phyloP scores from a whole-genome alignment of 768 basidiomycete genomes.

The Hortiboletus flavorubellus region DNA sequence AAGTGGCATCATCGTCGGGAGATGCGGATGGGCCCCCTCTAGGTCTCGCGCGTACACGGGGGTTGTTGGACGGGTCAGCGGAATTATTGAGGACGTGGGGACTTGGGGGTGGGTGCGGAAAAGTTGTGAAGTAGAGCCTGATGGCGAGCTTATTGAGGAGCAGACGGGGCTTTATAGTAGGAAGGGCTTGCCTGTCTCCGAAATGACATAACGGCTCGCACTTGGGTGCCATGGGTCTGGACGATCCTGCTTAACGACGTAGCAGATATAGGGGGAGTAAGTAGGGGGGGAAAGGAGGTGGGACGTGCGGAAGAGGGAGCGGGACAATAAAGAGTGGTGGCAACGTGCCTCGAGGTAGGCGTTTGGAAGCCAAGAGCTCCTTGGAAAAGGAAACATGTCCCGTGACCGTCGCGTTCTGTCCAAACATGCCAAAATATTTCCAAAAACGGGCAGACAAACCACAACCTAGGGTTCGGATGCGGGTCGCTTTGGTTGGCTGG shows the following conservation, averaged over 20 bases:
- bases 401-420: constrained; percentile 36
- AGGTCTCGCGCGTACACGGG: constrained; percentile 59
- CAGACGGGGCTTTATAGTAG: constrained; percentile 4
- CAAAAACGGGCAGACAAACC: constrained; percentile 15
- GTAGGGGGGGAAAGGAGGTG: not conserved
- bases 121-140: constrained; percentile 89
- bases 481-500: not conserved
- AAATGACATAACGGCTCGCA: constrained; percentile 82
- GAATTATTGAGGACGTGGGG: constrained; percentile 63
- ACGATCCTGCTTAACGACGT: not conserved
- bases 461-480: constrained; percentile 16
- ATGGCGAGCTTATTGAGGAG: not conserved
- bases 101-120: constrained; percentile 68
- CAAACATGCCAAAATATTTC: constrained; percentile 24
- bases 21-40: constrained; percentile 59
- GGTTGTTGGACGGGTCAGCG: constrained; percentile 49
- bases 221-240: constrained; percentile 36
- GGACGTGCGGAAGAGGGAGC: constrained; percentile 11
- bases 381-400: constrained; percentile 34
- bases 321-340: constrained; percentile 24
- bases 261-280: constrained; percentile 5
- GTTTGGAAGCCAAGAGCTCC: constrained; percentile 21
- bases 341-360: constrained; percentile 30
- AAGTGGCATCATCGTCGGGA: constrained; percentile 70
- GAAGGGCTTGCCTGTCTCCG: constrained; percentile 59